Base-by-base conservation (phyloP, 805 yeast species). In the Starmerella powellii region DNA sequence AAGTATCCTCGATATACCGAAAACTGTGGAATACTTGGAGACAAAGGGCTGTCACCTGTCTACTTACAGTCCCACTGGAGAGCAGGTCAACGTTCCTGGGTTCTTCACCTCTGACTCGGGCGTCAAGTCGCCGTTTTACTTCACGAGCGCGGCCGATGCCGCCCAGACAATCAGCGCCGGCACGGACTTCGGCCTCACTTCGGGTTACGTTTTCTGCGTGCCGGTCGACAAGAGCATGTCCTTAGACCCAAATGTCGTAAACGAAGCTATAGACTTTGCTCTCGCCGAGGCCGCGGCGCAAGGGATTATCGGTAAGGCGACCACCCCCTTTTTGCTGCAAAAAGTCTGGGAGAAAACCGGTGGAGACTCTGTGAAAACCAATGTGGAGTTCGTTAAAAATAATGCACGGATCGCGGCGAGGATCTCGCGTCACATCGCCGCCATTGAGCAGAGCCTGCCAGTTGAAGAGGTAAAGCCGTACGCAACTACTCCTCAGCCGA, bases 31-130 rank as follows among this genome's bases (percentile, higher is more conserved):
- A 58, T 83, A 78, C 55, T 65, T 85, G 40, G 95, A 85, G 59
- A 85, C 95, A 0, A 86, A 84, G 60, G 95, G 95, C 12, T 94
- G 85, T 1, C 80, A 79, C 52, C 94, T 85, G 8, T 72, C 79
- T 4, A 85, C 95, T 0, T 62, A 61, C 45, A 76, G 78, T 12
- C 72, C 72, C 6, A 52, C 51, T 11, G 74, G 74, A 0, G 61
- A 71, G 3, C 63, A 67, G 28, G 46, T 30, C 12, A 47, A 51
- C 27, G 66, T 85, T 18, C 95, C 95, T 0, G 95, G 95, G 0
- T 85, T 85, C 53, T 85, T 79, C 59, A 71, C 82, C 18, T 63
- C 83, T 34, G 82, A 80, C 47, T 80, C 93, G 1, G 87, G 88
- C 1, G 73, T 78, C 3, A 18, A 50, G 37, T 79, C 91, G 1